Evolutionary conservation across 1,284 basidiomycete genomes (phyloP).

Genomic region (Cryptococcus hybrid): DNA sequence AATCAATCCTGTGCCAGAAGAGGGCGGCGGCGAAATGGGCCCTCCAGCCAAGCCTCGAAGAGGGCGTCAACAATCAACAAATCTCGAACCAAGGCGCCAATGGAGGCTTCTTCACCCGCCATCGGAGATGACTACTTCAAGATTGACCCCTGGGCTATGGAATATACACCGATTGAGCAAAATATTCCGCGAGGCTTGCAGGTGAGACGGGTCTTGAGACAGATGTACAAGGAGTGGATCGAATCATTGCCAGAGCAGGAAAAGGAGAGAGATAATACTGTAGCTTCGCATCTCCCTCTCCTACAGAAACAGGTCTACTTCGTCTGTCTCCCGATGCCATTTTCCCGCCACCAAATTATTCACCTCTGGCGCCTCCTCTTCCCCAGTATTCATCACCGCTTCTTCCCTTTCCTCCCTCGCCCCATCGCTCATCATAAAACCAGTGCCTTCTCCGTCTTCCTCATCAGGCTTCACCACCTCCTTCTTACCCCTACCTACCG

Average conservation of each 20-base stretch:
- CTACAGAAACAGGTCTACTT: slow-evolving; percentile 38
- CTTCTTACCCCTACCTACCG: slow-evolving; percentile 38
- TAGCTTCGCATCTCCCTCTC: slow-evolving; percentile 19
- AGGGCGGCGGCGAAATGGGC: neutral
- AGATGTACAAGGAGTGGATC: slow-evolving; percentile 43
- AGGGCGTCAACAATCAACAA: neutral
- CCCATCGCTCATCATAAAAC: slow-evolving; percentile 7
- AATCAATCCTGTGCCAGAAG: neutral
- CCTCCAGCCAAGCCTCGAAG: neutral
- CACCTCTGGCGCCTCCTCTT: slow-evolving; percentile 48
- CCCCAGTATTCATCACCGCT: slow-evolving; percentile 44
- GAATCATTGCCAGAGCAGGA: slow-evolving; percentile 25
- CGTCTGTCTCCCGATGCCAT: slow-evolving; percentile 34
- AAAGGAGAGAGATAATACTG: slow-evolving; percentile 7
- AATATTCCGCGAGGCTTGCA: slow-evolving; percentile 38
- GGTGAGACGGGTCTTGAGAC: slow-evolving; percentile 29
- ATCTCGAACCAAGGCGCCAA: neutral
- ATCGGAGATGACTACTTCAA: slow-evolving; percentile 42
- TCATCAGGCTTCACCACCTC: slow-evolving; percentile 8
- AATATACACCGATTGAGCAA: slow-evolving; percentile 45
- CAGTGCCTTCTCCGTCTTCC: too few species aligned
- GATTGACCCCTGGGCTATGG: slow-evolving; percentile 42
- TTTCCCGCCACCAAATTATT: slow-evolving; percentile 50
- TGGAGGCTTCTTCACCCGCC: neutral
- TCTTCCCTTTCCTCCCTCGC: slow-evolving; percentile 28